Percentiles rank a stretch among this genome's conserved stretches.
Evolutionary conservation across 2,329 filamentous ascomycete genomes (phyloP).

Genomic region (Tolypocladium guangdongense): DNA sequence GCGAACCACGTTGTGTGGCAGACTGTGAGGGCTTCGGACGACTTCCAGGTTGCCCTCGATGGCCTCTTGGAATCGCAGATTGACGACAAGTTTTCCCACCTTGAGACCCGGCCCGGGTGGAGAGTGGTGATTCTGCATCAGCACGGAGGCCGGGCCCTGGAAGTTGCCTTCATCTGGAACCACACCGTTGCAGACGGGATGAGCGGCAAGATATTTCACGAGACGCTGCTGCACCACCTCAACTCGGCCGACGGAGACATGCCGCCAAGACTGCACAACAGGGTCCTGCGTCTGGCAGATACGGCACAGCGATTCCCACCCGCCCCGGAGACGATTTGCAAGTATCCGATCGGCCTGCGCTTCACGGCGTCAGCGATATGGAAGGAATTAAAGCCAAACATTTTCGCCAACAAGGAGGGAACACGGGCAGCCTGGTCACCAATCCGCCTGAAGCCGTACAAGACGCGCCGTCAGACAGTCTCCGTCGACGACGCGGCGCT

Average conservation of each 20-base stretch:
- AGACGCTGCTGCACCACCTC: conserved; percentile 15
- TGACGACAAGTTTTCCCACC: background rate
- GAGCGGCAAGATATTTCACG: conserved; percentile 20
- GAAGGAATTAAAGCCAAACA: background rate
- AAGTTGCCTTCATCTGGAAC: conserved; percentile 16
- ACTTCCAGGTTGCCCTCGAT: background rate
- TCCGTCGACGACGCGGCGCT: background rate
- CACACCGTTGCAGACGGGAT: conserved; percentile 17
- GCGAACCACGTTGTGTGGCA: conserved; percentile 9
- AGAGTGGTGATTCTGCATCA: conserved; percentile 4
- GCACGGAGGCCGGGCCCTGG: conserved; percentile 4
- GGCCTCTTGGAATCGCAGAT: background rate
- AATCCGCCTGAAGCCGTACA: background rate
- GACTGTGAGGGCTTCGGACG: background rate
- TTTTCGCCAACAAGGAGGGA: background rate
- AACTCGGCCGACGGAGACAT: conserved; percentile 7
- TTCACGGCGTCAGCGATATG: background rate
- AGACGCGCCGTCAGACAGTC: background rate
- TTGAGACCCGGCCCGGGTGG: conserved; percentile 15
- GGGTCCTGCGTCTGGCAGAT: background rate
- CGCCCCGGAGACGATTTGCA: background rate
- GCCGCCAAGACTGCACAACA: background rate
- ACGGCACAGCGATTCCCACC: background rate
- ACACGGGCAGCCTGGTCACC: background rate
- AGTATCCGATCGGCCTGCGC: background rate